These are phyloP conservation scores for Gonium pectorale DNA, from an alignment of 139 green algal species.

Conservation along the genomic window DNA sequence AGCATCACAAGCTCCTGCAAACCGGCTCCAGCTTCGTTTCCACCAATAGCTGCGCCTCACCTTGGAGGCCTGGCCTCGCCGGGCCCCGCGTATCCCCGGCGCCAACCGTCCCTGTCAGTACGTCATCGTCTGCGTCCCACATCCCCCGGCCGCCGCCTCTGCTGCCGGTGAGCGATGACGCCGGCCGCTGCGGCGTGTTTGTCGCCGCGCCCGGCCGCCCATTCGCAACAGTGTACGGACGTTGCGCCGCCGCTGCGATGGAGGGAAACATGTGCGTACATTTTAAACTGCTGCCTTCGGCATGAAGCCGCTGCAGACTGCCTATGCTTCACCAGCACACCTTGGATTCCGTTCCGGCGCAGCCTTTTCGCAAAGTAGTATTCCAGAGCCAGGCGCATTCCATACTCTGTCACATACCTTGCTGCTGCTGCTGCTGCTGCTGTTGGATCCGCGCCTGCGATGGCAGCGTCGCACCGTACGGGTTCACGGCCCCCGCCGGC, in stretches of 20 bases:
- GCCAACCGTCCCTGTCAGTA: slow-evolving; percentile 33
- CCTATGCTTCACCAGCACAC: too few relatives aligned
- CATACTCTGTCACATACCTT: too few relatives aligned
- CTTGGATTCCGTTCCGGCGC: too few relatives aligned
- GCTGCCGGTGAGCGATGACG: background rate
- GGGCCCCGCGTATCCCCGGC: background rate
- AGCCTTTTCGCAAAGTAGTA: too few relatives aligned
- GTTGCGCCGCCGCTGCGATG: slow-evolving; percentile 8
- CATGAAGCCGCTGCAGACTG: too few relatives aligned
- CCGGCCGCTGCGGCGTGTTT: slow-evolving; percentile 9
- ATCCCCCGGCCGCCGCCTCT: background rate
- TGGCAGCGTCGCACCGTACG: slow-evolving; percentile 28
- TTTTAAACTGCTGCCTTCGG: too few relatives aligned
- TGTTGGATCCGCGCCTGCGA: slow-evolving; percentile 36
- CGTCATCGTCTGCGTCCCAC: slow-evolving; percentile 24
- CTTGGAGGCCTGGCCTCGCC: slow-evolving; percentile 6
- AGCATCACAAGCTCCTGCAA: too few relatives aligned
- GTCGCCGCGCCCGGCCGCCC: too few relatives aligned
- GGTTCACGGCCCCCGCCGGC: background rate
- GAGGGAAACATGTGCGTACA: too few relatives aligned
- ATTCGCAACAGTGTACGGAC: background rate
- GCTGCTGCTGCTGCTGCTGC: background rate
- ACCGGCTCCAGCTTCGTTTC: too few relatives aligned
- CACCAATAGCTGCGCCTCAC: background rate
- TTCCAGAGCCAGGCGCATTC: too few relatives aligned